These are phyloP conservation scores for Saturnispora quitensis DNA, from an alignment of 805 yeast genomes.

Conservation along the genomic window DNA sequence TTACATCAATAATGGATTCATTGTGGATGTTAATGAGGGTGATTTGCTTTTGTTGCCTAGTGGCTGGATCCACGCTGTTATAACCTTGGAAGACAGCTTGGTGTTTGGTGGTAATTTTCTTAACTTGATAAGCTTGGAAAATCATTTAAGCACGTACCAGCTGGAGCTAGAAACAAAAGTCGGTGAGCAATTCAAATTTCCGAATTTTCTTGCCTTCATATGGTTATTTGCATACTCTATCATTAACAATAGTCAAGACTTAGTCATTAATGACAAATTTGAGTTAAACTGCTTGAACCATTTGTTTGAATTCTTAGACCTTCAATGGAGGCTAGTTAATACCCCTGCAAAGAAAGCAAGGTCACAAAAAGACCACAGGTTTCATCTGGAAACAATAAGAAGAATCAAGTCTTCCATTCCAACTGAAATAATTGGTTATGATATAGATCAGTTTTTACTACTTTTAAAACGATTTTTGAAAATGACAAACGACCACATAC, in stretches of 20 bases:
- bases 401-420: slow-evolving; percentile 36
- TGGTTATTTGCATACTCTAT: slow-evolving; percentile 52
- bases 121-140: slow-evolving; percentile 51
- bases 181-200: slow-evolving; percentile 68
- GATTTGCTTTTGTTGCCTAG: slow-evolving; percentile 79
- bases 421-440: slow-evolving; percentile 6
- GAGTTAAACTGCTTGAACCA: slow-evolving; percentile 17
- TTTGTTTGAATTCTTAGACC: slow-evolving; percentile 17
- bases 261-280: slow-evolving; percentile 1
- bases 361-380: neutral
- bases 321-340: slow-evolving; percentile 2
- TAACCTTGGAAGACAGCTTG: slow-evolving; percentile 70
- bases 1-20: slow-evolving; percentile 29
- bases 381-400: slow-evolving; percentile 8
- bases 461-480: neutral
- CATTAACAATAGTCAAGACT: neutral
- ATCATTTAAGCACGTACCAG: slow-evolving; percentile 51
- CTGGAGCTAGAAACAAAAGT: slow-evolving; percentile 65
- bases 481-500: neutral
- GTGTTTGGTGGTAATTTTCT: slow-evolving; percentile 86
- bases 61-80: slow-evolving; percentile 90
- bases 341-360: neutral
- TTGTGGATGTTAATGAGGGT: slow-evolving; percentile 37
- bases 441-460: slow-evolving; percentile 1
- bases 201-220: slow-evolving; percentile 60